These are phyloP conservation scores for Amanita polypyramis DNA, from an alignment of 768 basidiomycete species.

Conservation along the genomic window DNA sequence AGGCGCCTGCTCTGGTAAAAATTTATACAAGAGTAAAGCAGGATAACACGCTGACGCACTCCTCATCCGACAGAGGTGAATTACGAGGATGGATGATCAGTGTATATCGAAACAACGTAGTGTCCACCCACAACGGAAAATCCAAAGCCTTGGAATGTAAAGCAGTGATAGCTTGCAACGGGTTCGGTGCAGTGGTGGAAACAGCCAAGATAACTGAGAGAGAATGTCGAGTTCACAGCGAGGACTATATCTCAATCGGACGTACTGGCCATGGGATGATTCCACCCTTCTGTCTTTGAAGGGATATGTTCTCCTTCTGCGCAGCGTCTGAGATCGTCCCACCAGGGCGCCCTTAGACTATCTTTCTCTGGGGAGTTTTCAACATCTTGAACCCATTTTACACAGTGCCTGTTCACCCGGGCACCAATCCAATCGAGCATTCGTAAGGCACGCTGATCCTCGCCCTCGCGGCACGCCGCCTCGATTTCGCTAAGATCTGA, in stretches of 20 bases:
- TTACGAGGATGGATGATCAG: constrained; percentile 67
- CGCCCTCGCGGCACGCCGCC: constrained; percentile 64
- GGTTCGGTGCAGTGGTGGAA: constrained; percentile 74
- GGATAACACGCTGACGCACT: constrained; percentile 38
- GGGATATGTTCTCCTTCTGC: constrained; percentile 71
- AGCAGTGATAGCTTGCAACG: constrained; percentile 66
- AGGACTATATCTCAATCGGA: constrained; percentile 12
- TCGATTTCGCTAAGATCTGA: constrained; percentile 69
- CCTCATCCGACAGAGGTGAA: constrained; percentile 66
- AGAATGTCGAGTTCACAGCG: constrained; percentile 3
- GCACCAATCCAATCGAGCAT: constrained; percentile 83
- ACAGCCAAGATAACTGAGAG: constrained; percentile 67
- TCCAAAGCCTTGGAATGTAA: constrained; percentile 59
- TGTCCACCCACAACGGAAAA: constrained; percentile 76
- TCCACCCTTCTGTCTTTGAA: constrained; percentile 69
- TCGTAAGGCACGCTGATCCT: constrained; percentile 66
- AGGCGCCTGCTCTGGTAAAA: constrained; percentile 50
- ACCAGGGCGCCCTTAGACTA: constrained; percentile 60
- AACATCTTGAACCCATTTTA: constrained; percentile 63
- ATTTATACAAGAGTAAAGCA: constrained; percentile 6
- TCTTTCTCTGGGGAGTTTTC: constrained; percentile 35
- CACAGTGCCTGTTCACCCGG: constrained; percentile 51
- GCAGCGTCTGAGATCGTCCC: constrained; percentile 75
- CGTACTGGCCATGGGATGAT: constrained; percentile 76
- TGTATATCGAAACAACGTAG: constrained; percentile 58